Evolutionary conservation across 148 eudicot genomes (phyloP), one percentile per base, ranked within the genome.

Genomic region (Chenopodium album): DNA sequence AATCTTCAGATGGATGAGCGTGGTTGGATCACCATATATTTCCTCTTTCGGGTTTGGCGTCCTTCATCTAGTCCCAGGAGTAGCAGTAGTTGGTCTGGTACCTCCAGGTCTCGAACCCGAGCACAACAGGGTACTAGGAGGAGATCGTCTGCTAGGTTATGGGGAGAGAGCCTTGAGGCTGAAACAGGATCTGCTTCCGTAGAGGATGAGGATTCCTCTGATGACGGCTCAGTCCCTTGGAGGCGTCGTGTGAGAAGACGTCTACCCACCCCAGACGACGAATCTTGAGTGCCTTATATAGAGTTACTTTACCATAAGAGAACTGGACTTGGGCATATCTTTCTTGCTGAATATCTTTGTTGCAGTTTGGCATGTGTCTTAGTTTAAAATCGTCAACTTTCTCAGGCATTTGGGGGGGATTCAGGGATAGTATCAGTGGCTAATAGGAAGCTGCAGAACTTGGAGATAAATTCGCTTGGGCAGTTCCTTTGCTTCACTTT

Each of bases 141-240:
- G 78, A 90, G 94, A 79, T 85, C 91, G 7, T 86, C 77, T 52
- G 48, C 86, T 46, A 87, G 96, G 82, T 87, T 81, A 29, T 90
- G 95, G 98, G 97, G 94, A 20, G 97, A 92, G 84, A 89, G 85
- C 69, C 78, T 81, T 81, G 98, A 92, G 23, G 86, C 79, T 44
- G 96, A 86, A n/a, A 74, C 81, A 16, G 86, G 77, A n/a, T 76
- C 92, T 13, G 70, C 69, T 50, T 76, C 91, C 2, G 84, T 90
- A 72, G 94, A 87, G 72, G 88, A 84, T 70, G 78, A 87, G 62
- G 98, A 88, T 79, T 79, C 85, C 71, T 88, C 93, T 1, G 94
- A 91, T 74, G 89, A 88, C 9, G 93, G 84, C 20, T 78, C 85
- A 7, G 84, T 82, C 52, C 67, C 86, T 71, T 80, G 88, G 86